A percentile compares a stretch with the other conserved stretches of the same genome.
Evolutionary conservation across 345 rosid genomes (phyloP).

Genomic region (Syzygium grande): DNA sequence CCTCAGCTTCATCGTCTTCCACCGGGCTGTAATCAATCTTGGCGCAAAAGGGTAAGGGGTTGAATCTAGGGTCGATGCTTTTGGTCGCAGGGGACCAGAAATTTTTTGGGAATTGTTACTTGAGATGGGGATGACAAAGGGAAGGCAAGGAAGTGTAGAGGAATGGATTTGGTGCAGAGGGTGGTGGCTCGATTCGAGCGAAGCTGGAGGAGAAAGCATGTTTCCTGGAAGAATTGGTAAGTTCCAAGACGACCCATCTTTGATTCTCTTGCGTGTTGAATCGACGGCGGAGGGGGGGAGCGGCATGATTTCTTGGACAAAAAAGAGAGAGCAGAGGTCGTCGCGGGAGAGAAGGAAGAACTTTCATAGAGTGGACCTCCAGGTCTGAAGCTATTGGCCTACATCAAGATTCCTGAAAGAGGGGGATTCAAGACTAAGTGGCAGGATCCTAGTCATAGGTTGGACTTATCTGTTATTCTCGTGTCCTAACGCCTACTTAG

Average conservation of each 20-base stretch:
- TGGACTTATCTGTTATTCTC: no score
- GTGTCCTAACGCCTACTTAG: no score
- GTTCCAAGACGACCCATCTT: neutral
- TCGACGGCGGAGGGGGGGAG: neutral
- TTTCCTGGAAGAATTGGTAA: neutral
- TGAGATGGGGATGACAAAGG: neutral
- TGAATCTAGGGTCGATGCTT: neutral
- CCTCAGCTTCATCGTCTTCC: slow-evolving; percentile 5
- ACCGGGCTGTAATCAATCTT: slow-evolving; percentile 11
- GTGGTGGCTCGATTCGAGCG: neutral
- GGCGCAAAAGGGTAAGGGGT: slow-evolving; percentile 13
- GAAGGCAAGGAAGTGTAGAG: neutral
- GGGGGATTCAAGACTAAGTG: no score
- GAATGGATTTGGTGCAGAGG: neutral
- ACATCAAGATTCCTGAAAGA: no score
- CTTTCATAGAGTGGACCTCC: no score
- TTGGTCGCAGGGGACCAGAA: neutral
- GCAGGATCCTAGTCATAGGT: no score
- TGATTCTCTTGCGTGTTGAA: neutral
- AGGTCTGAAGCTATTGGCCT: no score
- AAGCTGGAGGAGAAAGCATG: neutral
- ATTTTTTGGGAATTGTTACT: neutral
- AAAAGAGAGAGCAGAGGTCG: no score
- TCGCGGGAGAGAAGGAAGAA: no score
- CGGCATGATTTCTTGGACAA: no score